A percentile compares a stretch with the other conserved stretches of the same genome.
Conservation (phyloP, 2,329 filamentous ascomycete species). For the Fusarium albidum region DNA sequence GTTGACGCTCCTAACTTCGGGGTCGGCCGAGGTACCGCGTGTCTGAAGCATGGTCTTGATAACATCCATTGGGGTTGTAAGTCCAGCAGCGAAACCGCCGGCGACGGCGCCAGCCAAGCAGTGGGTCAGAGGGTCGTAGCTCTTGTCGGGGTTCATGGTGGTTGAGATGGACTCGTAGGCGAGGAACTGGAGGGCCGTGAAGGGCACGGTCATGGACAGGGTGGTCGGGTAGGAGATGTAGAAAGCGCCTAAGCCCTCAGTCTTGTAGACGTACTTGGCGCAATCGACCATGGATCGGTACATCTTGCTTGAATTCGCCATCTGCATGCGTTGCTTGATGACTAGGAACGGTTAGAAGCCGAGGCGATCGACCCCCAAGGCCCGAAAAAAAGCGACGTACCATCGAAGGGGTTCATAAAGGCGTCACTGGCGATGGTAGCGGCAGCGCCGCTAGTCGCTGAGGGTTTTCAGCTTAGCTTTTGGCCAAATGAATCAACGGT, state of each 20-base stretch:
- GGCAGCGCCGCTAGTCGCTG: constrained; percentile 90
- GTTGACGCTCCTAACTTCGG: constrained; percentile 84
- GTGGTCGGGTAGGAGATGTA: constrained; percentile 99
- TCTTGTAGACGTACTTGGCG: constrained; percentile 84
- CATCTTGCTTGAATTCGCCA: constrained; percentile 87
- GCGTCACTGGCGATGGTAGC: constrained; percentile 98
- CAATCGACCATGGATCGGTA: constrained; percentile 90
- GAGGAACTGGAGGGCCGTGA: constrained; percentile 96
- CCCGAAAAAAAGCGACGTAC: constrained; percentile 57
- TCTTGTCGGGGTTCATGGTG: constrained; percentile 83
- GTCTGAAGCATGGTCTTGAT: constrained; percentile 98
- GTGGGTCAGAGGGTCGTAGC: constrained; percentile 93
- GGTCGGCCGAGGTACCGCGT: constrained; percentile 81
- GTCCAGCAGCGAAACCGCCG: constrained; percentile 89
- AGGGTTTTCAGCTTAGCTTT: constrained; percentile 19
- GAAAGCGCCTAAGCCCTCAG: constrained; percentile 89
- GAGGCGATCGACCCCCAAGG: background rate
- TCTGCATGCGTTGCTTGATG: constrained; percentile 99
- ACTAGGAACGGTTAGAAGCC: constrained; percentile 62
- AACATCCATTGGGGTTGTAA: constrained; percentile 96
- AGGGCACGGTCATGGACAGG: constrained; percentile 97
- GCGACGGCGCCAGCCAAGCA: constrained; percentile 92
- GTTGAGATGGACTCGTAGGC: constrained; percentile 98
- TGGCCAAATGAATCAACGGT: background rate
- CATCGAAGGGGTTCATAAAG: constrained; percentile 99